Evolutionary conservation across 257 asterid genomes (phyloP), one percentile per base, ranked within the genome.

Genomic region (Datura wrightii): DNA sequence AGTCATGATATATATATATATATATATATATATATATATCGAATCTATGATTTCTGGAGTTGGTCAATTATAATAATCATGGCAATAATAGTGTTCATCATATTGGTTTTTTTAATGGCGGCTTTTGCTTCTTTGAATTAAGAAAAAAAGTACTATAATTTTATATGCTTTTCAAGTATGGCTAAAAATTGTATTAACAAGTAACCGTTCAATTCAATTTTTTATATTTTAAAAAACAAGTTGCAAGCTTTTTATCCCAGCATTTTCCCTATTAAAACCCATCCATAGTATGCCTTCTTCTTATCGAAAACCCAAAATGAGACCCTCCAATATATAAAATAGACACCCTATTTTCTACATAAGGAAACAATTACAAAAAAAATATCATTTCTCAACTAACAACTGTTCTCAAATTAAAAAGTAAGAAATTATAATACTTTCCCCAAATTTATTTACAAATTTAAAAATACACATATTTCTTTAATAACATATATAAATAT

Each of bases 251-350:
- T 6, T 1, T 10, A 48, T 5, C 59, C 24, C 19, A 5, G 6
- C 3, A 13, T 44, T 9, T 44, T n/a, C 42, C 60, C 81, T 74
- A 74, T 74, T 19, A 10, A 74, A 6, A 11, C 4, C 81, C 24
- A 74, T 1, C 44, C 44, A 24, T 6, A 3, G n/a, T 48, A 48
- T 48, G 4, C 81, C 10, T 24, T 74, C 16, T 50, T 74, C 81
- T 74, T 44, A 48, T 31, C 13, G 48, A 50, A 39, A 74, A 24
- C 1, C 13, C n/a, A 44, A 69, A 9, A 83, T 86, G 85, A 70
- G 19, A 39, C 2, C 13, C 6, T 67, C 74, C 2, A 86, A 63
- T 53, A 14, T 65, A 24, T 24, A 24, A 24, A 24, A 24, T 24
- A 24, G 31, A 24, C 31, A 24, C 31, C 31, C 31, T 24, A 24